Conservation (phyloP, 768 basidiomycete genomes). For the Auricularia auricula-judae region DNA sequence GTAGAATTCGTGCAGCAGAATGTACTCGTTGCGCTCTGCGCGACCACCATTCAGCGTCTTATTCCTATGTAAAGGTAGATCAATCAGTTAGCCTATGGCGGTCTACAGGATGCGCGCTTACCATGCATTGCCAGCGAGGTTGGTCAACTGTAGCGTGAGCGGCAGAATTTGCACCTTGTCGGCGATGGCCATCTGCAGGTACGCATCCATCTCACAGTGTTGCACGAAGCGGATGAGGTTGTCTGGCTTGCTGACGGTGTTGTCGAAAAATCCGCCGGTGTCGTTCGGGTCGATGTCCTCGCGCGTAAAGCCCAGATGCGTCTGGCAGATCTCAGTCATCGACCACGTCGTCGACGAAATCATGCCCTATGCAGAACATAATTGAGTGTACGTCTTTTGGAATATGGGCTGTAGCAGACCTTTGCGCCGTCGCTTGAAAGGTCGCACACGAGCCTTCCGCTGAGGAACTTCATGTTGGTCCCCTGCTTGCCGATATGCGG, state of each 20-base stretch:
- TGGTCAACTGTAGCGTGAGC: slow-evolving; percentile 86
- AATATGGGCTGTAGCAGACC: slow-evolving; percentile 29
- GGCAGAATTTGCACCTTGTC: slow-evolving; percentile 90
- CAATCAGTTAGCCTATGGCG: no score
- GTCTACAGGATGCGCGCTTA: slow-evolving; percentile 17
- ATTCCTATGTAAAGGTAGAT: slow-evolving; percentile 47
- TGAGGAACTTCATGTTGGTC: slow-evolving; percentile 70
- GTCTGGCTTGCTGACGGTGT: slow-evolving; percentile 62
- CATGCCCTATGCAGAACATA: slow-evolving; percentile 54
- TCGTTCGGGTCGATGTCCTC: slow-evolving; percentile 97
- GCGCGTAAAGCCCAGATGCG: slow-evolving; percentile 74
- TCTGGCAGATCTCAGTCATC: slow-evolving; percentile 89
- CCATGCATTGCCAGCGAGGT: slow-evolving; percentile 96
- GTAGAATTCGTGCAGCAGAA: slow-evolving; percentile 96
- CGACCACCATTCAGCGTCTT: slow-evolving; percentile 95
- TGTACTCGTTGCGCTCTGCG: slow-evolving; percentile 98
- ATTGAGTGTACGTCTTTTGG: neutral
- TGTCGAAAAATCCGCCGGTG: slow-evolving; percentile 83
- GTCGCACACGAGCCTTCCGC: slow-evolving; percentile 83
- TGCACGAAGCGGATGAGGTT: slow-evolving; percentile 77
- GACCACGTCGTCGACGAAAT: slow-evolving; percentile 98
- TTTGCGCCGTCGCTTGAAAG: slow-evolving; percentile 91
- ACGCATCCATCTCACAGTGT: slow-evolving; percentile 92
- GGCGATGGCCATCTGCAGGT: slow-evolving; percentile 95
- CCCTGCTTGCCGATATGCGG: slow-evolving; percentile 74